These are phyloP conservation scores for Cymbidium sinense DNA, from an alignment of 106 monocot genomes.

Conservation along the genomic window DNA sequence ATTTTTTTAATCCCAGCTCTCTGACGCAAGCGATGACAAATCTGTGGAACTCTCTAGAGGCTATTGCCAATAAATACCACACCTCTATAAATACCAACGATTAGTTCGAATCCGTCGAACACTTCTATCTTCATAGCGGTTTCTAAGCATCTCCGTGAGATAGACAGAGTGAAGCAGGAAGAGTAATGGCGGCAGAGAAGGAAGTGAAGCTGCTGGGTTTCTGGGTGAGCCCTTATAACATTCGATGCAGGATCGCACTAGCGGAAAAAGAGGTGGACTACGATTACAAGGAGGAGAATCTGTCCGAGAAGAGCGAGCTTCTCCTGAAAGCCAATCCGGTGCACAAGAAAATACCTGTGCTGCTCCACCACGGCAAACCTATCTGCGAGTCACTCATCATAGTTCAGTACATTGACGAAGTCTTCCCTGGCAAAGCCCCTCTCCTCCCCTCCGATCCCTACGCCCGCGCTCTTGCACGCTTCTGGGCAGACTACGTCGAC, in stretches of 20 bases:
- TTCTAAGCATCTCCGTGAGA: too few relatives aligned
- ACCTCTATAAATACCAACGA: too few relatives aligned
- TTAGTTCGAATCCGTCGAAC: too few relatives aligned
- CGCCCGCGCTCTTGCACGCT: slow-evolving; percentile 8
- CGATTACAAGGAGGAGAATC: slow-evolving; percentile 35
- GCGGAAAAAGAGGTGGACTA: slow-evolving; percentile 38
- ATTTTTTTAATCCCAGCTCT: too few relatives aligned
- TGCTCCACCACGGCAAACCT: slow-evolving; percentile 42
- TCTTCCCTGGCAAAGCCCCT: slow-evolving; percentile 9
- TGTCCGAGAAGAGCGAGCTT: slow-evolving; percentile 22
- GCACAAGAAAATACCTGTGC: slow-evolving; percentile 38
- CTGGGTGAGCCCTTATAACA: slow-evolving; percentile 38
- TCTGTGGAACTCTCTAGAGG: too few relatives aligned
- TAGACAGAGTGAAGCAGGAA: too few relatives aligned
- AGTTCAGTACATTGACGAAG: slow-evolving; percentile 43
- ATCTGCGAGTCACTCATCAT: slow-evolving; percentile 44
- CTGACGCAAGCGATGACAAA: too few relatives aligned
- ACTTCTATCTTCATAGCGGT: too few relatives aligned
- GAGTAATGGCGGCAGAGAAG: too few relatives aligned
- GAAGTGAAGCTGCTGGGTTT: slow-evolving; percentile 13
- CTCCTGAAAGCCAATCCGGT: slow-evolving; percentile 35
- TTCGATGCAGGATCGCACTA: slow-evolving; percentile 29
- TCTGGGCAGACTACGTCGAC: slow-evolving; percentile 34
- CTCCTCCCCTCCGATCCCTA: slow-evolving; percentile 31
- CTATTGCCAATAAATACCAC: too few relatives aligned